Base-by-base conservation (phyloP, 768 basidiomycete species). In the Tremella yokohamensis region DNA sequence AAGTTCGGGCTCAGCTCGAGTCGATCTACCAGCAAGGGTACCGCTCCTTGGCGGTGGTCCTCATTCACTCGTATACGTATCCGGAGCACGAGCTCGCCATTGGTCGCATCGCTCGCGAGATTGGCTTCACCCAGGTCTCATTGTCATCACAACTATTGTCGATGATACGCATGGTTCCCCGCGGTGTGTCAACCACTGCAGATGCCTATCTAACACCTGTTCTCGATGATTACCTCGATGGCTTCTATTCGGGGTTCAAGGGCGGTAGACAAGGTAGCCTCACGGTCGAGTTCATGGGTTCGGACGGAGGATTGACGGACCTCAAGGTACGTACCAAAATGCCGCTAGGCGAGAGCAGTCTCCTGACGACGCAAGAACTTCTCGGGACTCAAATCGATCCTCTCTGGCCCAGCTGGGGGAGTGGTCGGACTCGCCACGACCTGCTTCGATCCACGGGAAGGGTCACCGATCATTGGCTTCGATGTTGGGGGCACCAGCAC, bases 191-290 rank as follows among this genome's bases (percentile, higher is more conserved):
- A 0, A 88, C 89, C 0, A 93, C 91, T 0, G 93, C 90, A 0
- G 93, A 97, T 66, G 93, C 93, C 0, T 97, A 97, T 75, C 84
- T 97, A 39, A 96, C 92, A 0, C 93, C 93, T 13, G 88, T 96
- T 61, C 77, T 96, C 22, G 77, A 81, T 9, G 82, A 84, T 12
- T 97, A 97, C 69, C 81, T 97, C 3, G 87, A 91, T 61, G 90
- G 90, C 0, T 97, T 97, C 80, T 94, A 92, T 76, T 77, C 79
- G 38, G 91, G 91, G 0, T 96, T 97, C 66, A 90, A 93, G 61
- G 84, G 86, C 2, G 76, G 75, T 13, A 56, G 84, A 56, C 78
- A 85, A 48, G 61, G 24, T 51, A 56, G 44, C 58, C 61, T 55
- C 7, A 79, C 89, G 1, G 90, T 96, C 29, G 29, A 34, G 29